A percentile compares a stretch with the other conserved stretches of the same genome.
These are phyloP conservation scores for Penicillium alfredii DNA, from an alignment of 495 filamentous ascomycete genomes.

Conservation along the genomic window DNA sequence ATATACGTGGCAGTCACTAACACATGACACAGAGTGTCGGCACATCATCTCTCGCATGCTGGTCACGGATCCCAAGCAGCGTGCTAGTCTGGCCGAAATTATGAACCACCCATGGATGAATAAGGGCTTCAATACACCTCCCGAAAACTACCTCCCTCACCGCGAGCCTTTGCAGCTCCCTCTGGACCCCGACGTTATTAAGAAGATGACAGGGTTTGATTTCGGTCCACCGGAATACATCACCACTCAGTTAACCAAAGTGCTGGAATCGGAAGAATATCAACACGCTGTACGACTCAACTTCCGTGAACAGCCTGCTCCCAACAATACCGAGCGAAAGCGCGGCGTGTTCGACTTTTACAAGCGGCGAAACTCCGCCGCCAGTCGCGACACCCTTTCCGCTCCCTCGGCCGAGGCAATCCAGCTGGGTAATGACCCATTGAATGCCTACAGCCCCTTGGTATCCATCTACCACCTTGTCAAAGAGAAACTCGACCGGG, in stretches of 20 bases:
- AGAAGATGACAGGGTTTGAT: slow-evolving; percentile 97
- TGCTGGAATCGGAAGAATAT: slow-evolving; percentile 88
- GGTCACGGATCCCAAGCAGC: slow-evolving; percentile 84
- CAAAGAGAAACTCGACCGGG: slow-evolving; percentile 85
- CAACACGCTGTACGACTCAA: slow-evolving; percentile 67
- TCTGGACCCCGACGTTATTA: slow-evolving; percentile 73
- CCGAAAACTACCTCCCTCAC: slow-evolving; percentile 81
- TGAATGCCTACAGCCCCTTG: slow-evolving; percentile 90
- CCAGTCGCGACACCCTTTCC: slow-evolving; percentile 84
- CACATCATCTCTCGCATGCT: slow-evolving; percentile 94
- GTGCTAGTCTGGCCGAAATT: slow-evolving; percentile 84
- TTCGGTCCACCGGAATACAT: slow-evolving; percentile 87
- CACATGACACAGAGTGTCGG: slow-evolving; percentile 67
- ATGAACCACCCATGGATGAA: slow-evolving; percentile 97
- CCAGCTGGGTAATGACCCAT: slow-evolving; percentile 74
- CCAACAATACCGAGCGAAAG: slow-evolving; percentile 74
- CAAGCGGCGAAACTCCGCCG: slow-evolving; percentile 79
- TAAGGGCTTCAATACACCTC: slow-evolving; percentile 79
- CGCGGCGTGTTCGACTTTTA: slow-evolving; percentile 96
- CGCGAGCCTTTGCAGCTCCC: slow-evolving; percentile 83
- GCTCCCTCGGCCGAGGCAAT: slow-evolving; percentile 78
- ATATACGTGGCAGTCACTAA: neutral
- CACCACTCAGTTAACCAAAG: slow-evolving; percentile 68
- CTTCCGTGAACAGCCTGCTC: slow-evolving; percentile 57
- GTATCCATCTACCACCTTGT: slow-evolving; percentile 95